Conservation (phyloP, 2,329 filamentous ascomycete genomes). For the Calonectria pseudoturangicola region DNA sequence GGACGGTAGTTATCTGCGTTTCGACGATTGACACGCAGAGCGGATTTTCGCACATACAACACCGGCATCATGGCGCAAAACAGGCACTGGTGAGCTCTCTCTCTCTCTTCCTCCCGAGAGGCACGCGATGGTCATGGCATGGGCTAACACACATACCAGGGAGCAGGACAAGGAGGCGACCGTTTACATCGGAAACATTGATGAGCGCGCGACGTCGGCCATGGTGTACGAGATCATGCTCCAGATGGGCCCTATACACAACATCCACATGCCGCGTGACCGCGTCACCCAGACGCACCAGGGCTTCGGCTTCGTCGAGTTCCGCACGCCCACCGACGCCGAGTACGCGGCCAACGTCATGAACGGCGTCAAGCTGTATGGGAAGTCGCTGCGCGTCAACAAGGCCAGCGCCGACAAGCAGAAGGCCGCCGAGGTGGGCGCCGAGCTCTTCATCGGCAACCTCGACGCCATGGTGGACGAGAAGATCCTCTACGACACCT, state of each 20-base stretch:
- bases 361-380: slow-evolving; percentile 95
- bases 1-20: background rate
- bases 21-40: background rate
- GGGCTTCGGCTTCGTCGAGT: slow-evolving; percentile 99
- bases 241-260: slow-evolving; percentile 96
- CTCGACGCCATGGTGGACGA: slow-evolving; percentile 96
- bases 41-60: slow-evolving; percentile 39
- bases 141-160: slow-evolving; percentile 67
- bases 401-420: slow-evolving; percentile 95
- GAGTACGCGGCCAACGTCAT: slow-evolving; percentile 98
- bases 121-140: slow-evolving; percentile 26
- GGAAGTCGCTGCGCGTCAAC: slow-evolving; percentile 97
- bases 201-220: slow-evolving; percentile 93
- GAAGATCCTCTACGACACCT: slow-evolving; percentile 95
- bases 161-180: slow-evolving; percentile 99
- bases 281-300: slow-evolving; percentile 97
- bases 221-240: slow-evolving; percentile 99
- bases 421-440: slow-evolving; percentile 93
- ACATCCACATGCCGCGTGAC: slow-evolving; percentile 98
- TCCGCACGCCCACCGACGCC: slow-evolving; percentile 94
- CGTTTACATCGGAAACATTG: slow-evolving; percentile 98
- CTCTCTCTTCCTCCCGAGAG: background rate
- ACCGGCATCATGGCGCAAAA: slow-evolving; percentile 77
- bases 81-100: slow-evolving; percentile 80
- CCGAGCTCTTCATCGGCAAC: slow-evolving; percentile 97